phyloP scores from a whole-genome alignment of 2,329 filamentous ascomycete species.

The Ascochyta viciae-villosae region DNA sequence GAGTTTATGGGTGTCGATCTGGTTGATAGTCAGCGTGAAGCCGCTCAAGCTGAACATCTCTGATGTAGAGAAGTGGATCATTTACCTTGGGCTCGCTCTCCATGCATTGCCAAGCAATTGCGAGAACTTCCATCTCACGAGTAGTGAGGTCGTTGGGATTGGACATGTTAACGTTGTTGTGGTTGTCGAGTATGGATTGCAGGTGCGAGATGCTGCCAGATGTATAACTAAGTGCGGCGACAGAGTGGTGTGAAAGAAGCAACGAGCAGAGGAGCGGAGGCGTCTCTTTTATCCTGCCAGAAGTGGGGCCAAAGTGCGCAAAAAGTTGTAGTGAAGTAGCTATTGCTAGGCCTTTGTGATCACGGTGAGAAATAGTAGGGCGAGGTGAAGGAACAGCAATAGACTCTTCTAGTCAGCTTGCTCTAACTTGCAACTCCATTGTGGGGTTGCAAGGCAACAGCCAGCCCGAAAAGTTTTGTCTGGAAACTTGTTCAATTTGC shows the following conservation, averaged over 20 bases:
- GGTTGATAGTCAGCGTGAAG: background rate
- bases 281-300: background rate
- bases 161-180: background rate
- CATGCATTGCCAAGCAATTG: slow-evolving; percentile 46
- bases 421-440: background rate
- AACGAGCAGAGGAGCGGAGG: background rate
- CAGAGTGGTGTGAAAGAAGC: background rate
- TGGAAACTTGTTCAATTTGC: background rate
- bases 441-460: background rate
- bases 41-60: background rate
- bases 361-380: slow-evolving; percentile 15
- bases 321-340: background rate
- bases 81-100: slow-evolving; percentile 41
- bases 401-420: slow-evolving; percentile 7
- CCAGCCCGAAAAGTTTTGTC: background rate
- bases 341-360: slow-evolving; percentile 1
- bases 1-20: slow-evolving; percentile 25
- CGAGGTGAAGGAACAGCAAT: slow-evolving; percentile 8
- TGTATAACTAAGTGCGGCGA: background rate
- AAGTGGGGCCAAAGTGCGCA: background rate
- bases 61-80: background rate
- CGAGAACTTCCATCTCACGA: slow-evolving; percentile 42
- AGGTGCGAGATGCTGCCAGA: background rate
- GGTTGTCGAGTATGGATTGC: background rate
- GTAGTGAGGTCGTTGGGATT: slow-evolving; percentile 23